Base-by-base conservation (phyloP, 305 asterid species). In the Lippia alba region DNA sequence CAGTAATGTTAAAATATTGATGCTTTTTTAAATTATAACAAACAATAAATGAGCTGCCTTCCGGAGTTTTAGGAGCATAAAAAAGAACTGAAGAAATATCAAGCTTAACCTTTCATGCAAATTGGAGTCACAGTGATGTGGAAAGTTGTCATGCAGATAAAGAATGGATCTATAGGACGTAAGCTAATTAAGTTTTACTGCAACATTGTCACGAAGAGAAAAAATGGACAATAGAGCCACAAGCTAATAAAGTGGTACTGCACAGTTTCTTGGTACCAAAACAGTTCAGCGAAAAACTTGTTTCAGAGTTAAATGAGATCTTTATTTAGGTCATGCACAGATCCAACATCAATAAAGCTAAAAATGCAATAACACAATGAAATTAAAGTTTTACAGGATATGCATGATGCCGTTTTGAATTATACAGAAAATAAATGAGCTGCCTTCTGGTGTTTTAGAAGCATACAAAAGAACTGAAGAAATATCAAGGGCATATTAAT, bases 361-460 rank as follows among this genome's bases (percentile, higher is more conserved):
- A 46, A 51, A 68, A 48, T 6, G 18, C 50, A 40, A 34, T 30
- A 64, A 44, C 68, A 45, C 69, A 36, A 56, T 65, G 73, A 57
- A 64, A 48, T 44, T 49, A 56, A 62, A 33, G 14, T 30, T 34
- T 66, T 16, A 49, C 9, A 9, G 12, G 10, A 16, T 61, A 33
- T 18, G 57, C 14, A 69, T 14, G 30, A 24, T 24, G 30, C 30
- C 30, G 3, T 24, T 24, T 24, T 24, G 6, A 40, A 48, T 55
- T 7, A 64, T 46, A 39, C 41, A 44, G 36, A 17, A 15, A 14
- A 75, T 6, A 60, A 19, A 9, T 20, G 18, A 34, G 51, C 30
- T 24, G 30, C 61, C 48, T 48, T 54, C 69, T 41, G 30, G 61
- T 46, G 30, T 54, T 30, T 46, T 44, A 33, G 59, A 56, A 53